Conservation (phyloP, 1,284 basidiomycete species). For the Ustilago bromivora region DNA sequence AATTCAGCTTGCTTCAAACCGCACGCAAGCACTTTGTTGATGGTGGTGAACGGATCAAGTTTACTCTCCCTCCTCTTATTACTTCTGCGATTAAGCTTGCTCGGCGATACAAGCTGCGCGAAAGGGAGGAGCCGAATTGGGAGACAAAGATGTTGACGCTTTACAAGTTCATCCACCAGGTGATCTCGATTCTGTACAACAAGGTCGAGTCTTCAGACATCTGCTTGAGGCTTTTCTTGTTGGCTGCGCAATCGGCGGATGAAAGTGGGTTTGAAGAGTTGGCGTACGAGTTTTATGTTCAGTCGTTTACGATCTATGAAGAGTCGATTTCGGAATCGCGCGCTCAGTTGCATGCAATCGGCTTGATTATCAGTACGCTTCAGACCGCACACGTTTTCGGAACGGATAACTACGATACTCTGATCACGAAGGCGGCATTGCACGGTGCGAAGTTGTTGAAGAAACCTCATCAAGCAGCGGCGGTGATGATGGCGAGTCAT, state of each 20-base stretch:
- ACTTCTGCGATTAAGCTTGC: slow-evolving; percentile 63
- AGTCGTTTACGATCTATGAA: slow-evolving; percentile 68
- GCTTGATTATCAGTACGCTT: slow-evolving; percentile 64
- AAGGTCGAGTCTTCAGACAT: slow-evolving; percentile 66
- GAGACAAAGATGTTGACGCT: slow-evolving; percentile 65
- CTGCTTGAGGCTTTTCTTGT: slow-evolving; percentile 63
- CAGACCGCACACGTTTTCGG: slow-evolving; percentile 64
- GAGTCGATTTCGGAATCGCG: slow-evolving; percentile 68
- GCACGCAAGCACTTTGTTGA: slow-evolving; percentile 64
- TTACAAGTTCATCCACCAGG: slow-evolving; percentile 68
- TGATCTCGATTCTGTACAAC: slow-evolving; percentile 67
- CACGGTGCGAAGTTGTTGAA: slow-evolving; percentile 68
- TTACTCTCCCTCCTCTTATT: slow-evolving; percentile 66
- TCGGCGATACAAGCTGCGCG: slow-evolving; percentile 63
- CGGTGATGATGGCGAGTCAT: slow-evolving; percentile 68
- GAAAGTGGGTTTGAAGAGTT: slow-evolving; percentile 67
- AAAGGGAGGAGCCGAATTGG: slow-evolving; percentile 58
- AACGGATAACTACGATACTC: slow-evolving; percentile 66
- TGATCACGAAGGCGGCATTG: slow-evolving; percentile 67
- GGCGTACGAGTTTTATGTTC: slow-evolving; percentile 68
- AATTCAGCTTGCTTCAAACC: slow-evolving; percentile 65
- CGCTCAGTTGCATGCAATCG: slow-evolving; percentile 66
- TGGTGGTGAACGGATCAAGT: slow-evolving; percentile 66
- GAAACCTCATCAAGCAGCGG: slow-evolving; percentile 68
- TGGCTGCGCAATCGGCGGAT: slow-evolving; percentile 66